phyloP scores from a whole-genome alignment of 192 early-diverging fungal genomes.

The Backusella psychrophila region DNA sequence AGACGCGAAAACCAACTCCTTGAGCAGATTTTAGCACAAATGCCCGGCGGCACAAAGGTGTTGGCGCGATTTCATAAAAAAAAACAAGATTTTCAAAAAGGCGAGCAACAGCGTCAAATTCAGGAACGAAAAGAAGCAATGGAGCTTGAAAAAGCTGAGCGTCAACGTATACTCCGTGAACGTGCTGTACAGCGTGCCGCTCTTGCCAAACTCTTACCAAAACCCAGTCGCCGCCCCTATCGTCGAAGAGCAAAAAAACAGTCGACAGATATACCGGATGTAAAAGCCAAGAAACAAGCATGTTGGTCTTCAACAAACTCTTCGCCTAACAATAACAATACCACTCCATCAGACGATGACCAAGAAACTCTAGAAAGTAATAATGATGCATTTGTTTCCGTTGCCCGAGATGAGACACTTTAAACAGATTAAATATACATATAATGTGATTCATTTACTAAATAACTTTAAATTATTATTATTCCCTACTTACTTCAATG shows the following conservation, averaged over 20 bases:
- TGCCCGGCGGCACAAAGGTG: slow-evolving; percentile 45
- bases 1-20: slow-evolving; percentile 46
- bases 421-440: slow-evolving; percentile 37
- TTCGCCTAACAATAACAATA: not conserved
- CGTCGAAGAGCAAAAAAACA: slow-evolving; percentile 7
- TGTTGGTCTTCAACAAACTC: slow-evolving; percentile 1
- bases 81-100: not conserved
- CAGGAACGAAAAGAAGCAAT: slow-evolving; percentile 14
- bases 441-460: slow-evolving; percentile 24
- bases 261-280: not conserved
- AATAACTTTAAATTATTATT: not conserved
- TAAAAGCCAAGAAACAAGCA: not conserved
- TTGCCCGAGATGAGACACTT: not conserved
- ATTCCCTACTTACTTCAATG: not conserved
- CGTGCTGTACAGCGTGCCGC: slow-evolving; percentile 26
- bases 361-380: not conserved
- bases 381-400: not conserved
- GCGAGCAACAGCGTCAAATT: slow-evolving; percentile 10
- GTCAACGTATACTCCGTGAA: slow-evolving; percentile 21
- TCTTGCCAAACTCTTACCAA: slow-evolving; percentile 17
- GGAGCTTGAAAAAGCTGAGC: slow-evolving; percentile 11
- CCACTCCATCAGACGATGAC: not conserved
- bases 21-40: slow-evolving; percentile 35
- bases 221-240: slow-evolving; percentile 8
- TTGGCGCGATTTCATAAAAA: slow-evolving; percentile 16